A percentile compares a stretch with the other conserved stretches of the same genome.
Conservation (phyloP, 306 rosid species). For the Styphnolobium japonicum region DNA sequence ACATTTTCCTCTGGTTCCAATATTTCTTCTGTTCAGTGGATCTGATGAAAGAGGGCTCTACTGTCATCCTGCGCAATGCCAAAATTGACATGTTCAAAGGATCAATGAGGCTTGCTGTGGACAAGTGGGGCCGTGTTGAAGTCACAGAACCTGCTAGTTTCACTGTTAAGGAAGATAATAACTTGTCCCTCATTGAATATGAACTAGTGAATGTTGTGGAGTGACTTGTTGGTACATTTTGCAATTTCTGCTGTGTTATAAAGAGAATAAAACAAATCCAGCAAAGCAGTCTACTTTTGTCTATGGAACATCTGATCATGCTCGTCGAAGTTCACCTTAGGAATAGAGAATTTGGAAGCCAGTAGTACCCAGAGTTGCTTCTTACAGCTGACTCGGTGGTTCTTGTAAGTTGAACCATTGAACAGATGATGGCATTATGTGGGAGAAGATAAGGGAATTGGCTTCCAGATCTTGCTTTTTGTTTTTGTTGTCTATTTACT, state of each 20-base stretch:
- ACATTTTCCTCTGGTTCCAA: neutral
- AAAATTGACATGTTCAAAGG: constrained; percentile 64
- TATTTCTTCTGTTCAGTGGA: constrained; percentile 34
- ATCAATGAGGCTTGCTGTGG: constrained; percentile 66
- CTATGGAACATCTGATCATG: constrained; percentile 28
- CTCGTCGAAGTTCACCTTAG: constrained; percentile 35
- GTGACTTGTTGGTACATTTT: constrained; percentile 37
- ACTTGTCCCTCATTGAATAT: constrained; percentile 54
- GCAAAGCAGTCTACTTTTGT: constrained; percentile 34
- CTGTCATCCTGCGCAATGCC: constrained; percentile 51
- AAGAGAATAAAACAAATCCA: constrained; percentile 49
- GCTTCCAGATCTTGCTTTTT: constrained; percentile 51
- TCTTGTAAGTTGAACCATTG: constrained; percentile 38
- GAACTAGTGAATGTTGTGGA: constrained; percentile 60
- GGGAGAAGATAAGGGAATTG: constrained; percentile 40
- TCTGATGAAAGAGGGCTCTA: constrained; percentile 53
- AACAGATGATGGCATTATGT: constrained; percentile 41
- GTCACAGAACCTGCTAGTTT: constrained; percentile 52
- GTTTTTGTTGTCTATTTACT: constrained; percentile 39
- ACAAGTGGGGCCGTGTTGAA: constrained; percentile 64
- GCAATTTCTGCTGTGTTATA: constrained; percentile 37
- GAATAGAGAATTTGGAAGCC: constrained; percentile 51
- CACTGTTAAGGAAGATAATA: constrained; percentile 60
- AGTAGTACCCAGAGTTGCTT: constrained; percentile 33
- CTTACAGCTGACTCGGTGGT: constrained; percentile 34